phyloP scores from a whole-genome alignment of 2,329 filamentous ascomycete species.

The Fusarium globosum region DNA sequence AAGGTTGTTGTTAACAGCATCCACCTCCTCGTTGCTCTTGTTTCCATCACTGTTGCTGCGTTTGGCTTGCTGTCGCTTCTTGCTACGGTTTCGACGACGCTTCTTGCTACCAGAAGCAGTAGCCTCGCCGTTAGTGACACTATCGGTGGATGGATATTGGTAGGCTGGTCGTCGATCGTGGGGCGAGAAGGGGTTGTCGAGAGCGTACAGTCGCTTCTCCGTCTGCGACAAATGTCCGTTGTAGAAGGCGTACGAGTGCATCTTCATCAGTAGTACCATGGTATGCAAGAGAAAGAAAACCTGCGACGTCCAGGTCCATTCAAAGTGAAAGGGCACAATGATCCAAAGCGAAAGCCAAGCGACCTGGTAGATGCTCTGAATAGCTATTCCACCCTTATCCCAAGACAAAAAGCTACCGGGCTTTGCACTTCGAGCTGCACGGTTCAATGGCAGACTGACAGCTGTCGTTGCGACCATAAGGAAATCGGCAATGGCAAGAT shows the following conservation, averaged over 20 bases:
- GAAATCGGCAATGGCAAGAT: constrained; percentile 84
- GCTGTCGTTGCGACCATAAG: constrained; percentile 84
- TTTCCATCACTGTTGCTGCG: constrained; percentile 34
- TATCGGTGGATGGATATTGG: constrained; percentile 75
- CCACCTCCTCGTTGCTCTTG: constrained; percentile 45
- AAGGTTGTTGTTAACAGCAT: constrained; percentile 4
- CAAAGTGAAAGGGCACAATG: constrained; percentile 81
- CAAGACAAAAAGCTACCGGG: constrained; percentile 72
- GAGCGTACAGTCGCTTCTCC: constrained; percentile 78
- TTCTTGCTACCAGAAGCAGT: constrained; percentile 36
- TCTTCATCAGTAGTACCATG: constrained; percentile 96
- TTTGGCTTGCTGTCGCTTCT: constrained; percentile 27
- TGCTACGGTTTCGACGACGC: constrained; percentile 36
- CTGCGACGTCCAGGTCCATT: constrained; percentile 97
- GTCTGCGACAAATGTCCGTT: constrained; percentile 95
- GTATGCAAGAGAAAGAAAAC: constrained; percentile 94
- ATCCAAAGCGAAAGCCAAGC: constrained; percentile 87
- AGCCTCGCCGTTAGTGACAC: constrained; percentile 49
- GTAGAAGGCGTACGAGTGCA: constrained; percentile 98
- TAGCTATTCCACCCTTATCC: constrained; percentile 78
- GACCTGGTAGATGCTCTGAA: constrained; percentile 86
- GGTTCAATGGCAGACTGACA: constrained; percentile 79
- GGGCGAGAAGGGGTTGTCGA: constrained; percentile 78
- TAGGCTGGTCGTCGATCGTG: constrained; percentile 75
- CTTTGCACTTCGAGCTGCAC: constrained; percentile 66